Base-by-base conservation (phyloP, 2,329 filamentous ascomycete species). In the Beauveria scarabaeidicola region DNA sequence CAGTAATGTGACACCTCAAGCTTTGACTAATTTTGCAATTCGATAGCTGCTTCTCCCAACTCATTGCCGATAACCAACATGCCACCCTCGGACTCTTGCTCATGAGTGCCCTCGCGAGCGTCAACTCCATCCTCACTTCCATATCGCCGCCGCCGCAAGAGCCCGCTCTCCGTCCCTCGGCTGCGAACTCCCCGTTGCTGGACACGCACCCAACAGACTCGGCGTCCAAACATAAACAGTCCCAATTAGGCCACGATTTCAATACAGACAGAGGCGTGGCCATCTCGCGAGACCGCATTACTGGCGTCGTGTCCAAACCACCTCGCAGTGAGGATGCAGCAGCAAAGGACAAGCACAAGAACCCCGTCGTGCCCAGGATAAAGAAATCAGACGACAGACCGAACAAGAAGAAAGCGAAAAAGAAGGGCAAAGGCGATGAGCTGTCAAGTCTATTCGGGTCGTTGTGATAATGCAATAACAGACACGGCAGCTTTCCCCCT, bases 401-500 rank as follows among this genome's bases (percentile, higher is more conserved):
- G 63, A 74, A 71, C 64, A 68, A 68, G 60, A 74, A 77, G 60
- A 76, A 78, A 68, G 85, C 81, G 71, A 84, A 81, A 66, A 80
- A 78, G 60, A 80, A 78, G 59, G 81, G 76, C 64, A 81, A 76
- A 41, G 76, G 77, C 6, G 84, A 91, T 68, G 87, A 83, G 46
- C 88, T 93, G 59, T 89, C 91, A 63, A 85, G 86, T 67, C 72
- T 93, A 25, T 94, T 94, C 67, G 80, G 78, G 56, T 81, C 81
- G 10, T 71, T 90, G 10, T 68, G n/a, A 44, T 32, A 27, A 27
- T 48, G 29, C 43, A 13, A 38, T 13, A 8, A 55, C 4, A 13
- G 25, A 32, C 3, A 5, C 48, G 38, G 25, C 52, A 17, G 5
- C 21, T 7, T 9, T 17, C 6, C 27, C n/a, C 29, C n/a, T 48